These are phyloP conservation scores for Dictyostelium purpureum DNA, from an alignment of 78 protist genomes.

Conservation along the genomic window DNA sequence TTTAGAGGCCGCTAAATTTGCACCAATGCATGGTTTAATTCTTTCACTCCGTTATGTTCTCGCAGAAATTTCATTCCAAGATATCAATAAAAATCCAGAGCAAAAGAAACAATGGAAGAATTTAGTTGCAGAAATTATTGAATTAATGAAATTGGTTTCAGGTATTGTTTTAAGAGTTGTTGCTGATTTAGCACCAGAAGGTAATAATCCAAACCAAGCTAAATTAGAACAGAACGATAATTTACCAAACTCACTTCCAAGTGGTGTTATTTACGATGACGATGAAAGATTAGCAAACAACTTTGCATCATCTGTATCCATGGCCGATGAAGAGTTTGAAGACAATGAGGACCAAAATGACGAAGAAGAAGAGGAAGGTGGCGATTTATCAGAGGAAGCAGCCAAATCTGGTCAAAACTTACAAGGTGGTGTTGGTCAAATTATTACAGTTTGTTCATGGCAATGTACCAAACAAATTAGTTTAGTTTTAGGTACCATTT, in stretches of 20 bases:
- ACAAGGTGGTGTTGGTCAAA: conserved; percentile 77
- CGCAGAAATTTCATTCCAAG: background rate
- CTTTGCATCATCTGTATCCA: conserved; percentile 8
- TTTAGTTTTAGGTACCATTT: conserved; percentile 59
- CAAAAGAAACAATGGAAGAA: conserved; percentile 8
- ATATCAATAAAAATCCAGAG: background rate
- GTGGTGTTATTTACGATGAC: conserved; percentile 61
- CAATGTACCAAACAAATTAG: conserved; percentile 68
- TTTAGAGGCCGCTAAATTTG: conserved; percentile 52
- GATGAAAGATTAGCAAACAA: conserved; percentile 55
- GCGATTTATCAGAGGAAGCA: background rate
- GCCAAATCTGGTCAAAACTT: background rate
- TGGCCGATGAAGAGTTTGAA: background rate
- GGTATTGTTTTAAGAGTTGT: conserved; percentile 56
- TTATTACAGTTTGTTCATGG: conserved; percentile 81
- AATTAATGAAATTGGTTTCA: conserved; percentile 20
- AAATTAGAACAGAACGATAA: background rate
- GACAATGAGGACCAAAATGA: background rate
- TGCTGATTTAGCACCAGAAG: conserved; percentile 83
- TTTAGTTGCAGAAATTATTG: conserved; percentile 17
- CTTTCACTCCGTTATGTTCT: conserved; percentile 55
- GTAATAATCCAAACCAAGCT: conserved; percentile 34
- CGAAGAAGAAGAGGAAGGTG: background rate
- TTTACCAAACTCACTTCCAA: conserved; percentile 58
- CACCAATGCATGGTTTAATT: conserved; percentile 82